Evolutionary conservation across 1,284 basidiomycete genomes (phyloP).

Genomic region (Ustilago loliicola): DNA sequence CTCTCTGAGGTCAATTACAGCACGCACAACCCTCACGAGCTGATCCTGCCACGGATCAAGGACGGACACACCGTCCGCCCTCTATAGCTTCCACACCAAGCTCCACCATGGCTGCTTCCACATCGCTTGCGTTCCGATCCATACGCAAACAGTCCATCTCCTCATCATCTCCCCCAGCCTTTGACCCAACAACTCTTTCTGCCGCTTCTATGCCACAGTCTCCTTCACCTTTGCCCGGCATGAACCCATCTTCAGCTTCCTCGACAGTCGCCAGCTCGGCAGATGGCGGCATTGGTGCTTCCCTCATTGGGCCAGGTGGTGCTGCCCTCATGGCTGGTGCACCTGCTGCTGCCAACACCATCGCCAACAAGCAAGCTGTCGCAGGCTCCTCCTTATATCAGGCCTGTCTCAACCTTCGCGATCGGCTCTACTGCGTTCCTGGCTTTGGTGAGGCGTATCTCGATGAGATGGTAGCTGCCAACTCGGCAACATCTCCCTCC

Average conservation of each 20-base stretch:
- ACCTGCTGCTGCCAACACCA: slow-evolving; percentile 63
- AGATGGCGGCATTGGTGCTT: slow-evolving; percentile 60
- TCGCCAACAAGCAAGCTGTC: slow-evolving; percentile 63
- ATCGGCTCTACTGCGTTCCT: slow-evolving; percentile 71
- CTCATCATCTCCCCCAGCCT: slow-evolving; percentile 32
- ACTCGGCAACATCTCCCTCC: slow-evolving; percentile 31
- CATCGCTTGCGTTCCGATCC: slow-evolving; percentile 48
- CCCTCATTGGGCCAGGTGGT: slow-evolving; percentile 57
- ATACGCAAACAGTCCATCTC: slow-evolving; percentile 52
- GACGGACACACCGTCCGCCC: slow-evolving; percentile 11
- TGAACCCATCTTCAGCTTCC: slow-evolving; percentile 24
- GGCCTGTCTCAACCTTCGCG: slow-evolving; percentile 69
- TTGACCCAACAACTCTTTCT: slow-evolving; percentile 38
- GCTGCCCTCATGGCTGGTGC: slow-evolving; percentile 57
- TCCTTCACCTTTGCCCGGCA: slow-evolving; percentile 35
- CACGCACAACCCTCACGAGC: slow-evolving; percentile 5
- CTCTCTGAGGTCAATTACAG: not conserved
- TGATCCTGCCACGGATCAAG: slow-evolving; percentile 8
- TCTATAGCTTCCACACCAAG: not conserved
- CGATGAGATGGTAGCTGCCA: slow-evolving; percentile 35
- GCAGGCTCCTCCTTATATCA: slow-evolving; percentile 71
- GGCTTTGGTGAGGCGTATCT: slow-evolving; percentile 68
- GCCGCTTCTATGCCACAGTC: slow-evolving; percentile 40
- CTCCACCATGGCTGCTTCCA: slow-evolving; percentile 43
- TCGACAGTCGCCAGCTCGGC: slow-evolving; percentile 38